Conservation (phyloP, 441 rosid genomes). For the Gossypium davidsonii region DNA sequence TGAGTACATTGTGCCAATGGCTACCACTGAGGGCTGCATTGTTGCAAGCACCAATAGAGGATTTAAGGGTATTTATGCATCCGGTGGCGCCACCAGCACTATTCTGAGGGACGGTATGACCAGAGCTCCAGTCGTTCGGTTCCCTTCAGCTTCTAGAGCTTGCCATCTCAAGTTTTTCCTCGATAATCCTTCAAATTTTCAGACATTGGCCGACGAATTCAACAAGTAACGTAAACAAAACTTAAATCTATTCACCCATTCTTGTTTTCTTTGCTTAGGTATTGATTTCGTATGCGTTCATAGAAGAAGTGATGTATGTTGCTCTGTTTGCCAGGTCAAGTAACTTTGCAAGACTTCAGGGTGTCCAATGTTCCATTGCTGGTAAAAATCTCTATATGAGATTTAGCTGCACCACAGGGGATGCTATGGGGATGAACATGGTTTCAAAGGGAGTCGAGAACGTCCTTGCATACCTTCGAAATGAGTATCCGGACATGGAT, state of each 20-base stretch:
- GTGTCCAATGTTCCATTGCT: conserved; percentile 52
- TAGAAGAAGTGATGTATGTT: conserved; percentile 7
- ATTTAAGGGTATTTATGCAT: conserved; percentile 64
- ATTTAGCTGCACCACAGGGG: conserved; percentile 78
- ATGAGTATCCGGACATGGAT: conserved; percentile 80
- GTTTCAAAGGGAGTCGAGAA: conserved; percentile 92
- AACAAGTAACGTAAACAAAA: conserved; percentile 45
- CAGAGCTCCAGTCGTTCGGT: conserved; percentile 83
- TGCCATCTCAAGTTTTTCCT: conserved; percentile 72
- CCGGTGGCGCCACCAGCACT: conserved; percentile 65
- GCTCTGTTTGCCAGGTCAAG: conserved; percentile 64
- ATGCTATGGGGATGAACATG: conserved; percentile 99
- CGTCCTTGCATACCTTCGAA: conserved; percentile 64
- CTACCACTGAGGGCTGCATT: conserved; percentile 84
- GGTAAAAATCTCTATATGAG: conserved; percentile 76
- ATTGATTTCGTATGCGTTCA: neutral
- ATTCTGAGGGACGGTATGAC: conserved; percentile 76
- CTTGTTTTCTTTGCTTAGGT: neutral
- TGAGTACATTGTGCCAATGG: conserved; percentile 81
- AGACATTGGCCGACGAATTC: conserved; percentile 56
- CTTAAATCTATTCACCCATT: neutral
- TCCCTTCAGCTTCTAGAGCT: conserved; percentile 55
- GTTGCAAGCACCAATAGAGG: conserved; percentile 89
- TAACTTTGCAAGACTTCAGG: conserved; percentile 72
- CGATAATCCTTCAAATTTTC: conserved; percentile 63